phyloP scores from a whole-genome alignment of 768 basidiomycete genomes.

The Chalciporus sphaerocephalus region DNA sequence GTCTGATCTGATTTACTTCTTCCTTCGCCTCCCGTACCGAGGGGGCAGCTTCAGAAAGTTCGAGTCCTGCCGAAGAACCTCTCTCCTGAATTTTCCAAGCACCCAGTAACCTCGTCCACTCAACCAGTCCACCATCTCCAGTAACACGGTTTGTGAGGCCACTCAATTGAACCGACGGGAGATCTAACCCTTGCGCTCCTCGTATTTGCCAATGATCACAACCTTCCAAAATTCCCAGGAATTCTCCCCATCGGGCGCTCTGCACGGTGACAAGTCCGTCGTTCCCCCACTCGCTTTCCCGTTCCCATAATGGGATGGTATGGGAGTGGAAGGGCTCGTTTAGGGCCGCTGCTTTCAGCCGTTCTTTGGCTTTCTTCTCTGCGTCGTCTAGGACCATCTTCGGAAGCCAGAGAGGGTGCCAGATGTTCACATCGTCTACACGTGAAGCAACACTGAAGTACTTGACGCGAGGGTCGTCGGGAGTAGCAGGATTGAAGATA shows the following conservation, averaged over 20 bases:
- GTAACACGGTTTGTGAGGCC: slow-evolving; percentile 29
- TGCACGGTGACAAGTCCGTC: slow-evolving; percentile 91
- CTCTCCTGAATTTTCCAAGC: slow-evolving; percentile 59
- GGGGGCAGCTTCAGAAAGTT: slow-evolving; percentile 23
- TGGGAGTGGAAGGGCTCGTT: slow-evolving; percentile 3
- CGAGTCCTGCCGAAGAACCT: slow-evolving; percentile 33
- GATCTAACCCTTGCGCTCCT: slow-evolving; percentile 77
- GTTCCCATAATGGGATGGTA: slow-evolving; percentile 42
- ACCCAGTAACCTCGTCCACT: slow-evolving; percentile 60
- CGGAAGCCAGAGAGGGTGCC: slow-evolving; percentile 96
- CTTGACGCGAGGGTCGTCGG: slow-evolving; percentile 74
- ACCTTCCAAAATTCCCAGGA: slow-evolving; percentile 82
- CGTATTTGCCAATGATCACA: slow-evolving; percentile 97
- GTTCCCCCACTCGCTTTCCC: slow-evolving; percentile 69
- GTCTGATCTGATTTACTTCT: slow-evolving; percentile 19
- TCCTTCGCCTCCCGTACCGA: slow-evolving; percentile 7
- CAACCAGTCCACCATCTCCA: slow-evolving; percentile 43
- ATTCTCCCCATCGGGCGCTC: slow-evolving; percentile 94
- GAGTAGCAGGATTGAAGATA: slow-evolving; percentile 79
- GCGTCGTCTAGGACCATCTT: slow-evolving; percentile 89
- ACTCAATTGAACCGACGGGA: slow-evolving; percentile 47
- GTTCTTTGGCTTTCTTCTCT: slow-evolving; percentile 57
- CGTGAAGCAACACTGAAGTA: slow-evolving; percentile 91
- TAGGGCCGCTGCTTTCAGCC: slow-evolving; percentile 31
- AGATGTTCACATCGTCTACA: slow-evolving; percentile 58